Base-by-base conservation (phyloP, 1,284 basidiomycete species). In the Cystobasidium slooffiae region DNA sequence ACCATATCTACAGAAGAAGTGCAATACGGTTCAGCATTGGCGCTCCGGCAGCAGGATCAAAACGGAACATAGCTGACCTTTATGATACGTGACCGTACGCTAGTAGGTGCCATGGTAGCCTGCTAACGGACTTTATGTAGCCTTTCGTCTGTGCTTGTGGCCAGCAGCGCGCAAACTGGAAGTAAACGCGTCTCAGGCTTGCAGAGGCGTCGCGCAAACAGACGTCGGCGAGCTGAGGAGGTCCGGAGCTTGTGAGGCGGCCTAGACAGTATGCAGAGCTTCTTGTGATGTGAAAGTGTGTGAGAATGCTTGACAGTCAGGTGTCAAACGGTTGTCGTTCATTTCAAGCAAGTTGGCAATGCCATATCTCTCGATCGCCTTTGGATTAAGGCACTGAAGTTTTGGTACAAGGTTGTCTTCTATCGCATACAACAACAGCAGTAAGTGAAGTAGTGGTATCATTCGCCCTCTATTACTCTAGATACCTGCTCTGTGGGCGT, bases 1-100 rank as follows among this genome's bases (percentile, higher is more conserved):
- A 49, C 63, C 74, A 76, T 46, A 76, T 66, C 75, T 76, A 65
- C 31, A 24, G 14, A 24, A 56, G 59, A n/a, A 44, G 22, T 12
- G 14, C 22, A 37, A 37, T 22, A 58, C 20, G 52, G 52, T 22
- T 20, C 18, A 18, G 18, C 18, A 20, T 20, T 53, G 1, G 20
- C 9, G 5, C 9, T 10, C 9, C 52, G 18, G 20, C 9, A 53
- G 53, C 22, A 14, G 20, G 8, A 16, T 4, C 31, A 16, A 9
- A 44, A 41, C n/a, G 22, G 24, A 53, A 4, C 49, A 9, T 56
- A 43, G 14, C 58, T 62, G 37, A 61, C 70, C 63, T 73, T 73
- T n/a, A 73, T 62, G 70, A 73, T 66, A 24, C 70, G 70, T 12
- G 62, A 65, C 12, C 70, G 51, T 20, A 62, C 55, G 18, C 41